Evolutionary conservation across 83 land plant genomes (phyloP).

Genomic region (Larix sibirica): DNA sequence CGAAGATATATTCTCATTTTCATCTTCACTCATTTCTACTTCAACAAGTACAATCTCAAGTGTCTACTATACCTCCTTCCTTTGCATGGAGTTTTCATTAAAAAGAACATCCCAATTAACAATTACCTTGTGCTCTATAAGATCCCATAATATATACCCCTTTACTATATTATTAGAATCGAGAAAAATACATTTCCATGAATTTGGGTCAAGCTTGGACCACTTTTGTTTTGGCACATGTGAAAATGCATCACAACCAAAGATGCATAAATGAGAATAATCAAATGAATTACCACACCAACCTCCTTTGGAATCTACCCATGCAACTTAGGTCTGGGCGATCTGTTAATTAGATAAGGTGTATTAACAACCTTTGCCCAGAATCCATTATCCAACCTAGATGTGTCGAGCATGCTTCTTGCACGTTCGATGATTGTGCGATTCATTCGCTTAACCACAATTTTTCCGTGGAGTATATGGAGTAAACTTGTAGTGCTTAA

Average conservation of each 20-base stretch:
- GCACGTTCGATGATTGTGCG: constrained; percentile 6
- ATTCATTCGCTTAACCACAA: constrained; percentile 21
- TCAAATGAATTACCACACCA: background rate
- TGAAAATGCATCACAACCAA: constrained; percentile 15
- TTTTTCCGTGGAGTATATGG: constrained; percentile 22
- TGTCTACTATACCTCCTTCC: no score
- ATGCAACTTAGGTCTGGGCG: background rate
- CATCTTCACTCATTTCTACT: no score
- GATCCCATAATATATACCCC: background rate
- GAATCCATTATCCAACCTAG: background rate
- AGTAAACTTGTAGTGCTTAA: background rate
- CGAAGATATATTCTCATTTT: no score
- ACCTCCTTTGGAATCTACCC: background rate
- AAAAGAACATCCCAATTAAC: no score
- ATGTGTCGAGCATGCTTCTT: constrained; percentile 1
- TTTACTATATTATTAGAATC: no score
- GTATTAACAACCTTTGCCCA: constrained; percentile 6
- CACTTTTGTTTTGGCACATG: background rate
- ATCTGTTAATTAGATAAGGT: background rate
- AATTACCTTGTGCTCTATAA: no score
- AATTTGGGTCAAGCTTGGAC: background rate
- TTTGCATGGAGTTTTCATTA: no score
- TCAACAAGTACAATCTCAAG: no score
- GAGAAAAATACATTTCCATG: background rate
- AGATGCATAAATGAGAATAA: background rate